These are phyloP conservation scores for Aspergillus steynii DNA, from an alignment of 495 filamentous ascomycete species.

Conservation along the genomic window DNA sequence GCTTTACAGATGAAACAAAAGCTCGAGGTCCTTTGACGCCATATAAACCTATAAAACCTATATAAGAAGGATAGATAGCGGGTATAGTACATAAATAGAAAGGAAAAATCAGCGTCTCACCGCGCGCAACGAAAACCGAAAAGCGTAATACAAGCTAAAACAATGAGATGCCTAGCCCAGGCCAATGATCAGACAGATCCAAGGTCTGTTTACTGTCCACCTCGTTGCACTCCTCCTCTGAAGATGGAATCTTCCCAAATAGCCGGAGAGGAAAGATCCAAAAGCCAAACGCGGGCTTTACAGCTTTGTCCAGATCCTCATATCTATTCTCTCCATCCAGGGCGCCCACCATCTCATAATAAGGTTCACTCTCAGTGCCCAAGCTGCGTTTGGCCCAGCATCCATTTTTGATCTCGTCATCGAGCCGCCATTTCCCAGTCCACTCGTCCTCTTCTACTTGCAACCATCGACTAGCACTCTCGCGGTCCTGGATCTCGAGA, in stretches of 20 bases:
- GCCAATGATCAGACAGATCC: background rate
- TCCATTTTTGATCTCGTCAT: background rate
- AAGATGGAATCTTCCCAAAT: background rate
- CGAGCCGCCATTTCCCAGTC: background rate
- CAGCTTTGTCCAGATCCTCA: constrained; percentile 11
- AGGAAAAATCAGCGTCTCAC: too few species aligned
- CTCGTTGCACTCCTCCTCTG: background rate
- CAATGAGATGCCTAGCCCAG: background rate
- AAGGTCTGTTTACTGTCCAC: background rate
- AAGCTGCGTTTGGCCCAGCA: background rate
- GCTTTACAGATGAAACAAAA: too few species aligned
- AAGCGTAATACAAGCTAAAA: background rate
- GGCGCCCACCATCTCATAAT: background rate
- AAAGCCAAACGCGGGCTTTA: constrained; percentile 10
- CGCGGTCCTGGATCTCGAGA: background rate
- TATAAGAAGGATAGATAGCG: too few species aligned
- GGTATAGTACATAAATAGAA: too few species aligned
- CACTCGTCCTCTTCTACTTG: background rate
- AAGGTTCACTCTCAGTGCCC: background rate
- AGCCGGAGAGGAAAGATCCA: constrained; percentile 9
- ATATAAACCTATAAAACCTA: too few species aligned
- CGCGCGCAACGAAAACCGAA: too few species aligned
- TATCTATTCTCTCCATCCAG: background rate
- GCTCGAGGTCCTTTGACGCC: too few species aligned
- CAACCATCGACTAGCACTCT: background rate